phyloP scores from a whole-genome alignment of 2,329 filamentous ascomycete genomes.

The Coccinonectria pachysandricola region DNA sequence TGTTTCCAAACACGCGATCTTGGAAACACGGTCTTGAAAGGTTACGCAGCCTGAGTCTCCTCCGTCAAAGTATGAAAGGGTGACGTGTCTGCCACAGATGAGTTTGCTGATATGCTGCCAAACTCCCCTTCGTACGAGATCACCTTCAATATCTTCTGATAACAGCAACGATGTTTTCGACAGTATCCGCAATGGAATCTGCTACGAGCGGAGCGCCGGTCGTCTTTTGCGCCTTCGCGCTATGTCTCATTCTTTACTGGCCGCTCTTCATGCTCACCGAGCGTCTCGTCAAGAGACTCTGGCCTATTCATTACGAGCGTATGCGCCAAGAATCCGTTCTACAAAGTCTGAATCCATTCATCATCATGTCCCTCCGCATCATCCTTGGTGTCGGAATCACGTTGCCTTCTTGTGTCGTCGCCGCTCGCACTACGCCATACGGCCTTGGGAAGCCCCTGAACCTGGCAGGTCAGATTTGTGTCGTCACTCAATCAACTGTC shows the following conservation, averaged over 20 bases:
- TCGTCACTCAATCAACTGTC: slow-evolving; percentile 13
- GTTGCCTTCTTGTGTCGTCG: slow-evolving; percentile 10
- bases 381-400: slow-evolving; percentile 19
- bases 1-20: not conserved
- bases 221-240: slow-evolving; percentile 1
- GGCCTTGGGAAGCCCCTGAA: slow-evolving; percentile 11
- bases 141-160: too few relatives aligned
- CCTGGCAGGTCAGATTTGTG: slow-evolving; percentile 12
- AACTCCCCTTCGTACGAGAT: too few relatives aligned
- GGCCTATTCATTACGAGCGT: slow-evolving; percentile 7
- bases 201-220: too few relatives aligned
- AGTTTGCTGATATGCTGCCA: too few relatives aligned
- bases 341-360: slow-evolving; percentile 9
- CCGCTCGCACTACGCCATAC: slow-evolving; percentile 12
- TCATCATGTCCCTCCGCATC: slow-evolving; percentile 10
- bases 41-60: too few relatives aligned
- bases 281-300: slow-evolving; percentile 4
- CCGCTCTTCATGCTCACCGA: slow-evolving; percentile 6
- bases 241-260: slow-evolving; percentile 15
- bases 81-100: too few relatives aligned
- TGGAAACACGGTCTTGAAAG: too few relatives aligned
- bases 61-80: too few relatives aligned
- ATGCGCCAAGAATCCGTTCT: slow-evolving; percentile 6
- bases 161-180: too few relatives aligned
- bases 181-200: too few relatives aligned